Evolutionary conservation across 768 basidiomycete genomes (phyloP).

Genomic region (Candolleomyces aberdarensis): DNA sequence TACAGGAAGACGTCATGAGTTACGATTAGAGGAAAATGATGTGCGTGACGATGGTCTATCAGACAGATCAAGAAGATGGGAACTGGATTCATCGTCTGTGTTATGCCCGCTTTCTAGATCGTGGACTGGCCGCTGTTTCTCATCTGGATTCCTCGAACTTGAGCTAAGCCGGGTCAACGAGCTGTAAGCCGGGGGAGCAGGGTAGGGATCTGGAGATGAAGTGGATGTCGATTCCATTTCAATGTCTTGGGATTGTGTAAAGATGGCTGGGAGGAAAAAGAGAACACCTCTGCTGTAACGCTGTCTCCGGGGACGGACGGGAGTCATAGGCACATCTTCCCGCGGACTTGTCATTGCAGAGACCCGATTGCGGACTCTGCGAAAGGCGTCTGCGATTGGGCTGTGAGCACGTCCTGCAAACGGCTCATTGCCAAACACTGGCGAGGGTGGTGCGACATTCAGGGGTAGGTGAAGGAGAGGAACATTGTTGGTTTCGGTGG

Average conservation of each 20-base stretch:
- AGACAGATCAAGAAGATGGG: neutral
- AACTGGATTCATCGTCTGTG: neutral
- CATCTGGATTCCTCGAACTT: conserved; percentile 21
- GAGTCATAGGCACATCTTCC: conserved; percentile 41
- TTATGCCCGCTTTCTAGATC: conserved; percentile 25
- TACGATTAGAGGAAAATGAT: neutral
- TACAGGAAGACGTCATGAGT: neutral
- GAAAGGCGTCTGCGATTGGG: conserved; percentile 51
- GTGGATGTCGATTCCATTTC: conserved; percentile 36
- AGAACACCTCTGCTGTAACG: conserved; percentile 55
- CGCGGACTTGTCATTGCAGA: conserved; percentile 44
- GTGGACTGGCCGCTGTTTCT: conserved; percentile 41
- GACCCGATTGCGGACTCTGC: conserved; percentile 56
- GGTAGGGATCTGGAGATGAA: conserved; percentile 19
- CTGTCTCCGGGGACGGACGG: conserved; percentile 45
- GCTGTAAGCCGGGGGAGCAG: conserved; percentile 9
- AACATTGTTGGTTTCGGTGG: conserved; percentile 40
- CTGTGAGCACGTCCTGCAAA: conserved; percentile 39
- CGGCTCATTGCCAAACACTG: conserved; percentile 43
- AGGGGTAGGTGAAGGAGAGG: conserved; percentile 65
- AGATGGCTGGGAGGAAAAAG: conserved; percentile 82
- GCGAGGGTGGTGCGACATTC: conserved; percentile 55
- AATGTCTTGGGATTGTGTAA: conserved; percentile 49
- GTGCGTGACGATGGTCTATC: neutral
- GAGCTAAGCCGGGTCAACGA: neutral